Conservation (phyloP, 2,329 filamentous ascomycete genomes). For the Neopestalotiopsis clavispora region DNA sequence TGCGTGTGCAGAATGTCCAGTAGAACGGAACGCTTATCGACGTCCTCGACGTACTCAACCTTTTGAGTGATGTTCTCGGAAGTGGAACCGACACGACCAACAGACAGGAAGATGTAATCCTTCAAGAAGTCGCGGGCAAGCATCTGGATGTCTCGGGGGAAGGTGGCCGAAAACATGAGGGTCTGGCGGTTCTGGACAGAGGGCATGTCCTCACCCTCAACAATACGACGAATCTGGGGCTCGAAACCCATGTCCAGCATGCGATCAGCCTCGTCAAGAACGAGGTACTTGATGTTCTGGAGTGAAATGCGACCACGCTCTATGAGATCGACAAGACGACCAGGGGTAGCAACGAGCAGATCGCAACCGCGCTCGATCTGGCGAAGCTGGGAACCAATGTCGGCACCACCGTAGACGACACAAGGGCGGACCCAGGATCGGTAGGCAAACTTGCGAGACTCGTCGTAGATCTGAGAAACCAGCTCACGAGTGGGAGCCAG, state of each 20-base stretch:
- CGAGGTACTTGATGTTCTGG: slow-evolving; percentile 98
- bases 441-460: slow-evolving; percentile 97
- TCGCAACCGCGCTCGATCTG: slow-evolving; percentile 98
- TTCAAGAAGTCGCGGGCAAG: slow-evolving; percentile 98
- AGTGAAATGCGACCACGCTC: slow-evolving; percentile 98
- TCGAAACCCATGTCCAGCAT: slow-evolving; percentile 99
- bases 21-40: slow-evolving; percentile 96
- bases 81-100: slow-evolving; percentile 96
- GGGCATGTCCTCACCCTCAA: slow-evolving; percentile 98
- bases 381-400: slow-evolving; percentile 96
- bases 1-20: slow-evolving; percentile 97
- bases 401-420: slow-evolving; percentile 98
- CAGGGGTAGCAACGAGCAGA: slow-evolving; percentile 94
- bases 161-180: slow-evolving; percentile 99
- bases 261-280: slow-evolving; percentile 98
- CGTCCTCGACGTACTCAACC: slow-evolving; percentile 95
- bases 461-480: slow-evolving; percentile 97
- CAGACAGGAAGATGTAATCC: slow-evolving; percentile 98
- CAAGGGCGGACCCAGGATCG: slow-evolving; percentile 98
- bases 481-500: slow-evolving; percentile 97
- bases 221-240: slow-evolving; percentile 97
- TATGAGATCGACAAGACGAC: slow-evolving; percentile 96
- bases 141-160: slow-evolving; percentile 99
- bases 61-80: slow-evolving; percentile 99
- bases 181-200: slow-evolving; percentile 83